Percentiles rank a stretch among this genome's conserved stretches.
Evolutionary conservation across 2,329 filamentous ascomycete genomes (phyloP).

Genomic region (Truncatella angustata): DNA sequence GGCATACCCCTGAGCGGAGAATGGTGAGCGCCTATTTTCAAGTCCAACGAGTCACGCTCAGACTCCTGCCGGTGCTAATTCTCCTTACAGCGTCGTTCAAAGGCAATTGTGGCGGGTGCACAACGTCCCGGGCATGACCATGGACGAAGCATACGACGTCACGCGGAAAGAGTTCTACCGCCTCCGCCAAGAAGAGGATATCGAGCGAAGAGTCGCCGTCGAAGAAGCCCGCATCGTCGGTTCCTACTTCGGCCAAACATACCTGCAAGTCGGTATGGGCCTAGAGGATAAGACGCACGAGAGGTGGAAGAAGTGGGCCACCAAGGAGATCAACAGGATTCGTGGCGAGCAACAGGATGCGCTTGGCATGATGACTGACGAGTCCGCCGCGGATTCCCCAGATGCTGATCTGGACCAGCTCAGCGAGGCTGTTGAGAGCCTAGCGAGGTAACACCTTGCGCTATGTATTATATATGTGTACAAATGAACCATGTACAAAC

Average conservation of each 20-base stretch:
- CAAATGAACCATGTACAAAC: conserved; percentile 8
- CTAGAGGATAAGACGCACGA: conserved; percentile 81
- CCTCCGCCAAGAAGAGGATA: conserved; percentile 76
- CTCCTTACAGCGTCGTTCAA: conserved; percentile 77
- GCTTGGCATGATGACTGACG: conserved; percentile 21
- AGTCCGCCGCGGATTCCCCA: conserved; percentile 14
- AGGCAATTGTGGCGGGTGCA: conserved; percentile 85
- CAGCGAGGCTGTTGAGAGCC: conserved; percentile 5
- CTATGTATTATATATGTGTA: conserved; percentile 6
- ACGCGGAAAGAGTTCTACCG: conserved; percentile 90
- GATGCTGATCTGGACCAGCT: conserved; percentile 10
- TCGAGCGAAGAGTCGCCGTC: conserved; percentile 76
- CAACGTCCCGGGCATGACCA: conserved; percentile 54
- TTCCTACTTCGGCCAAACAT: conserved; percentile 80
- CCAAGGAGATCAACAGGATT: conserved; percentile 22
- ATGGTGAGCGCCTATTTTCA: conserved; percentile 57
- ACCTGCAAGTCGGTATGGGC: conserved; percentile 73
- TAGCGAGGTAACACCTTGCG: neutral
- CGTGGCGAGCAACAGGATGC: conserved; percentile 21
- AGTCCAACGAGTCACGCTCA: too few species aligned
- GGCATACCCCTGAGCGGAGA: conserved; percentile 80
- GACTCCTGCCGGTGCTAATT: conserved; percentile 3
- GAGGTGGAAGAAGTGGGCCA: conserved; percentile 64
- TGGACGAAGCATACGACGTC: conserved; percentile 75
- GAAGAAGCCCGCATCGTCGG: conserved; percentile 87